Conservation (phyloP, 495 filamentous ascomycete genomes). For the Xylaria flabelliformis region DNA sequence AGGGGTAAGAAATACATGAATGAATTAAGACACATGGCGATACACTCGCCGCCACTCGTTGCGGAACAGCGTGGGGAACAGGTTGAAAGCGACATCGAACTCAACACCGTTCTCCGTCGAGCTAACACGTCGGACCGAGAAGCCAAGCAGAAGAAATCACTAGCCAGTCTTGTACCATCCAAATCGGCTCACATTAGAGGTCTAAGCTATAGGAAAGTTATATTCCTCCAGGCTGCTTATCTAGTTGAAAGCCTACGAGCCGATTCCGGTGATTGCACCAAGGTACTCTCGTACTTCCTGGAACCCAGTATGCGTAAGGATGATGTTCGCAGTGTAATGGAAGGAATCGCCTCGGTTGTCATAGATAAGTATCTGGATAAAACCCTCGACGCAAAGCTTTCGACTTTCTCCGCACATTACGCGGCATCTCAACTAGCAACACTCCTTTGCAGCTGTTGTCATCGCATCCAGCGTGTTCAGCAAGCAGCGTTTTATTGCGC, state of each 20-base stretch:
- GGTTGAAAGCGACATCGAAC: conserved; percentile 91
- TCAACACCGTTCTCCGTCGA: conserved; percentile 87
- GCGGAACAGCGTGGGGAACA: conserved; percentile 84
- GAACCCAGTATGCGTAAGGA: conserved; percentile 82
- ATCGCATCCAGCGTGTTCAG: conserved; percentile 88
- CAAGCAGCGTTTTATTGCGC: conserved; percentile 80
- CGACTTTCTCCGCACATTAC: conserved; percentile 80
- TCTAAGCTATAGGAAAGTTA: conserved; percentile 82
- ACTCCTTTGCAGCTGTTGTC: conserved; percentile 87
- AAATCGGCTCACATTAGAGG: conserved; percentile 78
- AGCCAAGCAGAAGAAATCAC: conserved; percentile 76
- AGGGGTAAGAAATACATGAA: conserved; percentile 69
- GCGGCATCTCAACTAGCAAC: conserved; percentile 85
- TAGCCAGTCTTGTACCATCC: conserved; percentile 73
- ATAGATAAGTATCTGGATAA: conserved; percentile 76
- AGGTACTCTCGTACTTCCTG: conserved; percentile 86
- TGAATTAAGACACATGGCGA: conserved; percentile 81
- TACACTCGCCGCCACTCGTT: conserved; percentile 83
- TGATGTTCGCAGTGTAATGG: conserved; percentile 86
- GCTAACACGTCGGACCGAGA: conserved; percentile 79
- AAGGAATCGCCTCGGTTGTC: conserved; percentile 74
- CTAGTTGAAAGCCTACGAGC: conserved; percentile 86
- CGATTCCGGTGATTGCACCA: conserved; percentile 82
- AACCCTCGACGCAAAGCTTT: conserved; percentile 70
- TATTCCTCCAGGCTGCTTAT: conserved; percentile 87